These are phyloP conservation scores for Oxyria digyna DNA, from an alignment of 148 eudicot species.

Conservation along the genomic window DNA sequence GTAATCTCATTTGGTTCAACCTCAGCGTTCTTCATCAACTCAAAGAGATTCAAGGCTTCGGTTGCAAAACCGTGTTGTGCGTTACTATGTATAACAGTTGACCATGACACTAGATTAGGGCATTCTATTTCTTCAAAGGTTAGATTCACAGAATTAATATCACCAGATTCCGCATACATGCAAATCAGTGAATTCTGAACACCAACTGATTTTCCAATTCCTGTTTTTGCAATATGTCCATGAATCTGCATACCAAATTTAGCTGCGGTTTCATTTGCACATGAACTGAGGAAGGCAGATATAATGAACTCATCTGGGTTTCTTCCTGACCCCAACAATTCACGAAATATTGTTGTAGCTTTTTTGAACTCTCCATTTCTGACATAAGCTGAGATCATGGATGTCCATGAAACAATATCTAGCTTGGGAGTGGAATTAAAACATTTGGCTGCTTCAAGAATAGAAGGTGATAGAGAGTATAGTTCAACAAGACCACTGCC, in stretches of 20 bases:
- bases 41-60: not conserved
- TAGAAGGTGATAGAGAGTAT: constrained; percentile 10
- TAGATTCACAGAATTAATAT: constrained; percentile 29
- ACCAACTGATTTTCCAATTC: constrained; percentile 6
- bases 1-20: constrained; percentile 19
- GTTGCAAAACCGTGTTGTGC: not conserved
- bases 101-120: constrained; percentile 49
- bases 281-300: constrained; percentile 35
- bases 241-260: constrained; percentile 31
- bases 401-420: constrained; percentile 43
- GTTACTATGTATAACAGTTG: constrained; percentile 23
- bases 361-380: constrained; percentile 37
- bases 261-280: constrained; percentile 38
- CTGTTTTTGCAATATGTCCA: constrained; percentile 21
- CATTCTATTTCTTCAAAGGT: constrained; percentile 39
- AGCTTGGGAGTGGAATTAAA: constrained; percentile 15
- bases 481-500: constrained; percentile 47
- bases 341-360: constrained; percentile 35
- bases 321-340: constrained; percentile 32
- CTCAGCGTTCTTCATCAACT: not conserved
- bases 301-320: constrained; percentile 54
- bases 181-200: constrained; percentile 27
- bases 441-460: constrained; percentile 12
- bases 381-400: constrained; percentile 45
- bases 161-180: no score